Conservation (phyloP, 108 stramenopile species). For the Halocafeteria seosinensis region DNA sequence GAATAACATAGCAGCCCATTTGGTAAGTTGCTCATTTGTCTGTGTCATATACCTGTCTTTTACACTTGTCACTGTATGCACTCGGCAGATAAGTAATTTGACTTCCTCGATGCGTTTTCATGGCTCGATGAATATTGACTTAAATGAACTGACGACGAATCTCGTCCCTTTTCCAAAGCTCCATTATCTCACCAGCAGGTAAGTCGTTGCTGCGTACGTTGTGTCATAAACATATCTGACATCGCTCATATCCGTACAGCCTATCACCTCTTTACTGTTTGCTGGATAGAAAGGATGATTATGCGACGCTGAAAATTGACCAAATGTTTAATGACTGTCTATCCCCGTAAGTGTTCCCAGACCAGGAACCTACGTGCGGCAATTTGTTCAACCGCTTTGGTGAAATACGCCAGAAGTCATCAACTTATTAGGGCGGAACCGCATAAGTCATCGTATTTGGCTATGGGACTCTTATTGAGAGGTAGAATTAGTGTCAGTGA, state of each 20-base stretch:
- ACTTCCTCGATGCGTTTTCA: slow-evolving; percentile 35
- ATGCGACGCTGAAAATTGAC: no score
- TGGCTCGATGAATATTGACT: slow-evolving; percentile 45
- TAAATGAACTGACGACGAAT: slow-evolving; percentile 49
- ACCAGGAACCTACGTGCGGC: background rate
- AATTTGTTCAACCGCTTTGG: no score
- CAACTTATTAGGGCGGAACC: no score
- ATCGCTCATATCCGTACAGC: no score
- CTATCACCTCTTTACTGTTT: no score
- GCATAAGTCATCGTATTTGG: background rate
- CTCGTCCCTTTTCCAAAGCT: slow-evolving; percentile 43
- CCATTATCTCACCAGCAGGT: slow-evolving; percentile 34
- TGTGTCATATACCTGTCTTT: background rate
- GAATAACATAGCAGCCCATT: slow-evolving; percentile 34
- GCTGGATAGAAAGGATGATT: no score
- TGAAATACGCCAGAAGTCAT: no score
- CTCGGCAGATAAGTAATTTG: slow-evolving; percentile 23
- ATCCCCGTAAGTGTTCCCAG: background rate
- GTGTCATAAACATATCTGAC: no score
- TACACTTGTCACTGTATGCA: background rate
- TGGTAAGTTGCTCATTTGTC: slow-evolving; percentile 4
- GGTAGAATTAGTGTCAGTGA: background rate
- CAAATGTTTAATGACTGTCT: no score
- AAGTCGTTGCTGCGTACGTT: no score
- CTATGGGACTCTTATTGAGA: background rate